These are phyloP conservation scores for Hypoxylon sp. DNA, from an alignment of 2,329 filamentous ascomycete genomes.

Conservation along the genomic window DNA sequence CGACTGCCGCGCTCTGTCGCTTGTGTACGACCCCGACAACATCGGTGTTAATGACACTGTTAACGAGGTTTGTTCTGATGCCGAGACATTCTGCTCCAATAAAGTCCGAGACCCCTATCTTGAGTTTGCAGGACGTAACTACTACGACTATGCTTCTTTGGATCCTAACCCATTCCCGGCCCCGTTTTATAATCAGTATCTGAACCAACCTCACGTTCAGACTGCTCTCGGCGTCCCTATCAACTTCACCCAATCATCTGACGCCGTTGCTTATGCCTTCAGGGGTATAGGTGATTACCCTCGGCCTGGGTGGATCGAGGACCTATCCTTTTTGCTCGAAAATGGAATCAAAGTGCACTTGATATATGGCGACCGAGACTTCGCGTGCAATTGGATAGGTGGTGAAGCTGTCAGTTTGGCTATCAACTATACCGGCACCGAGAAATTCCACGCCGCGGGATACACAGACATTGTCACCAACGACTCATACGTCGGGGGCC, in stretches of 20 bases:
- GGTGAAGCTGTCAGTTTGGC: conserved; percentile 61
- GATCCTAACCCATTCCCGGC: conserved; percentile 61
- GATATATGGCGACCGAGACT: conserved; percentile 67
- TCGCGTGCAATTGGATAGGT: conserved; percentile 65
- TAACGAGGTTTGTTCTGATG: conserved; percentile 52
- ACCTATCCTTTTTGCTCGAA: conserved; percentile 63
- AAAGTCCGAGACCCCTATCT: conserved; percentile 40
- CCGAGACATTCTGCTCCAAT: conserved; percentile 41
- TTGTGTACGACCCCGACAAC: conserved; percentile 59
- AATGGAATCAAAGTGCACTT: conserved; percentile 64
- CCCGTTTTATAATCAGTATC: conserved; percentile 61
- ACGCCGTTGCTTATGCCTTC: conserved; percentile 57
- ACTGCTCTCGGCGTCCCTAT: conserved; percentile 65
- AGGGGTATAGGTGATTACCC: conserved; percentile 44
- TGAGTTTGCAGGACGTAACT: conserved; percentile 53
- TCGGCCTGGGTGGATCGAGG: conserved; percentile 51
- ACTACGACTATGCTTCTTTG: conserved; percentile 65
- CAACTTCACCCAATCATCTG: conserved; percentile 61
- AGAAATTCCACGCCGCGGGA: conserved; percentile 61
- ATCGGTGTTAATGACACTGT: conserved; percentile 55
- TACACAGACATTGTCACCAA: conserved; percentile 72
- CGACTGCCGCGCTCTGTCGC: conserved; percentile 57
- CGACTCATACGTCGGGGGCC: conserved; percentile 68
- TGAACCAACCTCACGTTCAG: conserved; percentile 66
- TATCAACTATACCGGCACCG: conserved; percentile 54